Percentiles rank a stretch among this genome's conserved stretches.
Evolutionary conservation across 1,139 yeast species (phyloP).

Genomic region (Meyerozyma guilliermondii): DNA sequence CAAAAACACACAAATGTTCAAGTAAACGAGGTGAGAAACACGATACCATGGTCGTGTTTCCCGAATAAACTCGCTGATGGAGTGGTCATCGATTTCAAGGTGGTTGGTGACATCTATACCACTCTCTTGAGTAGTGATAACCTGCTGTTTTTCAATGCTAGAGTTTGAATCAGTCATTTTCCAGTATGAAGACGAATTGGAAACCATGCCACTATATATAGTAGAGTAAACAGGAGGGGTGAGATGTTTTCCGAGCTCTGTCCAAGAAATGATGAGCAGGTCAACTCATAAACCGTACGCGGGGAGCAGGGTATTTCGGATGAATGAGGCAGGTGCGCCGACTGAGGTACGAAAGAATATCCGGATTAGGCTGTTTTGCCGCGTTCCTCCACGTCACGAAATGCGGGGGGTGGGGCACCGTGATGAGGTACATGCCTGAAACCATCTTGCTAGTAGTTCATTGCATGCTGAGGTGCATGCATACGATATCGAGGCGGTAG

Average conservation of each 20-base stretch:
- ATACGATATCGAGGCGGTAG: too few species aligned
- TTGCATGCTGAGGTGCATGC: too few species aligned
- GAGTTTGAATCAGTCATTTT: neutral
- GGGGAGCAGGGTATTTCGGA: neutral
- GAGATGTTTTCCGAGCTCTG: neutral
- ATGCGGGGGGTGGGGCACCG: neutral
- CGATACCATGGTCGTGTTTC: constrained; percentile 9
- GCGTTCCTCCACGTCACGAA: neutral
- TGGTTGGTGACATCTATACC: neutral
- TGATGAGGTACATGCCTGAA: neutral
- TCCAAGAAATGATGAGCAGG: neutral
- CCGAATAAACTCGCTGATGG: constrained; percentile 6
- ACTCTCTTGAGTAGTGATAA: neutral
- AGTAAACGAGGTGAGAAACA: constrained; percentile 23
- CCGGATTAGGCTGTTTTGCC: neutral
- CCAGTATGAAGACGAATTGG: neutral
- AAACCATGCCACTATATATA: neutral
- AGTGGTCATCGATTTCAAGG: constrained; percentile 1
- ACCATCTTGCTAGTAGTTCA: too few species aligned
- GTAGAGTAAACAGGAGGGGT: neutral
- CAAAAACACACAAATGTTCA: constrained; percentile 32
- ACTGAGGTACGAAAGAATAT: neutral
- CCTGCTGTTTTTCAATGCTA: neutral
- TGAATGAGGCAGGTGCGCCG: neutral
- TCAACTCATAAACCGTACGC: neutral